Evolutionary conservation across 768 basidiomycete species (phyloP), one percentile per base, ranked within the genome.

Genomic region (Collybia sordida): DNA sequence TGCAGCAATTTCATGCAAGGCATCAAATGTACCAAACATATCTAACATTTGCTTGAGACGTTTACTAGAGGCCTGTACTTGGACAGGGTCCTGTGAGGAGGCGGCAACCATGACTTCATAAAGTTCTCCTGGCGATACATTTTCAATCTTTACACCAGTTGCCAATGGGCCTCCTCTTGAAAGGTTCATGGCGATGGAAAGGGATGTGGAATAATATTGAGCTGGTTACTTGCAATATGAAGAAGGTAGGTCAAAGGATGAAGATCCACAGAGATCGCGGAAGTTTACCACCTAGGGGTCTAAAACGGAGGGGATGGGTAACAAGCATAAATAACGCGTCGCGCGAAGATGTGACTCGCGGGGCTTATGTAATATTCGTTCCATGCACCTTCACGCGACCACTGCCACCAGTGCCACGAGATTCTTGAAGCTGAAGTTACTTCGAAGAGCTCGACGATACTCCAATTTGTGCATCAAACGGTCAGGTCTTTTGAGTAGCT

Each of bases 1-100:
- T 23, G 81, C 73, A 19, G 89, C 88, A 64, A 93, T 90, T 55
- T 85, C 79, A 56, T 88, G 82, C 42, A 93, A 72, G 17, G 79
- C 77, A 59, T 88, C 82, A 58, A 80, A 88, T 0, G 86, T 81
- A 36, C 90, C 91, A 42, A 82, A 75, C 69, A 81, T 78, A 42
- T 85, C 81, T 21, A 88, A 69, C 64, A 90, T 74, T 54, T 78
- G 65, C 58, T 88, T 88, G 52, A 93, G 77, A 35, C 83, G 80
- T 54, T 79, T 70, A 11, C 82, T 73, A 17, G 77, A 78, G 34
- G 70, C 62, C 53, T 74, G 61, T 65, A 88, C 24, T 62, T 68
- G 67, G 60, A 72, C 59, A 73, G 86, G 81, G 62, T 87, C 78
- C 69, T 91, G 88, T 3, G 90, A 90, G 6, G 82, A 79, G n/a